Evolutionary conservation across 2,329 filamentous ascomycete species (phyloP).

Genomic region (Neofusicoccum kwambonambiense): DNA sequence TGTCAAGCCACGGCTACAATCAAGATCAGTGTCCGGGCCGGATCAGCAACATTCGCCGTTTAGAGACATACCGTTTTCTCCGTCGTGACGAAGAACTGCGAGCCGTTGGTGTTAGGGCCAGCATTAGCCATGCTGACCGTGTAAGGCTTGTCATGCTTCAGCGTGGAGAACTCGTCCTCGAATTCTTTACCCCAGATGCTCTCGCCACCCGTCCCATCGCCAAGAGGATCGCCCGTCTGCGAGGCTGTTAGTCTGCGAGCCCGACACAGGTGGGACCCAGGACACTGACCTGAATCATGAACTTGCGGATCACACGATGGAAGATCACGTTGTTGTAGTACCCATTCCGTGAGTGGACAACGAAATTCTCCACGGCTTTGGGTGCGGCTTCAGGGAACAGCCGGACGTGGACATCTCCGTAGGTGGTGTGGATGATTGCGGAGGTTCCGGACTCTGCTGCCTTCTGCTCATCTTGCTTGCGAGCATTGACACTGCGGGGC

Average conservation of each 20-base stretch:
- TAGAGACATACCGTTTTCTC: constrained; percentile 74
- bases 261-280: constrained; percentile 41
- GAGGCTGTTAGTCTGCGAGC: neutral
- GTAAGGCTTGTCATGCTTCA: constrained; percentile 94
- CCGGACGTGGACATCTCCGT: constrained; percentile 90
- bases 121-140: constrained; percentile 98
- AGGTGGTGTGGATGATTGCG: constrained; percentile 86
- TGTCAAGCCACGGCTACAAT: constrained; percentile 79
- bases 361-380: constrained; percentile 95
- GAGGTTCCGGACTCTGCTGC: constrained; percentile 71
- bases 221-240: constrained; percentile 73
- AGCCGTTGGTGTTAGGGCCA: constrained; percentile 90
- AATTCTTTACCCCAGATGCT: constrained; percentile 93
- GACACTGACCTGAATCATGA: constrained; percentile 72
- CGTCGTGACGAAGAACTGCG: constrained; percentile 97
- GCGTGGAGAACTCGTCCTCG: constrained; percentile 85
- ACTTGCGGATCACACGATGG: constrained; percentile 94
- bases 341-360: constrained; percentile 80
- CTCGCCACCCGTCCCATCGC: constrained; percentile 86
- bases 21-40: constrained; percentile 25
- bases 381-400: constrained; percentile 92
- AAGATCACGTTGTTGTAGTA: constrained; percentile 99
- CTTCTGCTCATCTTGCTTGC: constrained; percentile 55
- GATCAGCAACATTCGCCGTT: neutral
- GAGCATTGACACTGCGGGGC: constrained; percentile 52